These are phyloP conservation scores for Dioscorea dumetorum DNA, from an alignment of 106 monocot genomes.

Conservation along the genomic window DNA sequence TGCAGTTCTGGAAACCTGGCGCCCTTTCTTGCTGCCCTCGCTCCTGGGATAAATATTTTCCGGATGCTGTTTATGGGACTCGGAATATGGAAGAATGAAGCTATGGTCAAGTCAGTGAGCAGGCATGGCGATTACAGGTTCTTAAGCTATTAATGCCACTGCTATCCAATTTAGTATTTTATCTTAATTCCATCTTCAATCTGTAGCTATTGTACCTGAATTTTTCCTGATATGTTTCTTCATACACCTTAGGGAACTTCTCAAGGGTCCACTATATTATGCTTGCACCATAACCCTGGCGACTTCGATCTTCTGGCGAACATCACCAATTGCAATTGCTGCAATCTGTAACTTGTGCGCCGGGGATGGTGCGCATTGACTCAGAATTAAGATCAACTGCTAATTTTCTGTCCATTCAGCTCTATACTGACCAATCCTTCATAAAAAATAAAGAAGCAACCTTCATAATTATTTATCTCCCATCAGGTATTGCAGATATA, in stretches of 20 bases:
- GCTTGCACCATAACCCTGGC: constrained; percentile 86
- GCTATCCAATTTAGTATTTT: neutral
- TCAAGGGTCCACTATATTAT: constrained; percentile 90
- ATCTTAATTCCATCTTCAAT: neutral
- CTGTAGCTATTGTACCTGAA: neutral
- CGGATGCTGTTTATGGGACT: constrained; percentile 72
- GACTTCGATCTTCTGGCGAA: constrained; percentile 73
- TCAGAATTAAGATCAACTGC: neutral
- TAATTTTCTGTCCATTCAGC: too few relatives aligned
- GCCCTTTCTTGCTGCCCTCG: constrained; percentile 76
- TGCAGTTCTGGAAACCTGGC: constrained; percentile 57
- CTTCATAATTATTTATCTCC: neutral
- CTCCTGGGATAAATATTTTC: constrained; percentile 64
- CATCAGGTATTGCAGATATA: constrained; percentile 79
- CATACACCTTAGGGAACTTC: constrained; percentile 51
- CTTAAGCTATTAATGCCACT: neutral
- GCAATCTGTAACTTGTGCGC: constrained; percentile 92
- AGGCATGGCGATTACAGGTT: constrained; percentile 82
- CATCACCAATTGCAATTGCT: constrained; percentile 78
- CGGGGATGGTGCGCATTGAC: constrained; percentile 65
- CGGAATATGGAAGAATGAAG: constrained; percentile 79
- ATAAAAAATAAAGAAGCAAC: neutral
- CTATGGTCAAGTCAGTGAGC: constrained; percentile 83
- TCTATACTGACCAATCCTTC: neutral
- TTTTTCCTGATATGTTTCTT: constrained; percentile 3